Evolutionary conservation across 495 filamentous ascomycete genomes (phyloP), one percentile per base, ranked within the genome.

Genomic region (Penicillium bovifimosum): DNA sequence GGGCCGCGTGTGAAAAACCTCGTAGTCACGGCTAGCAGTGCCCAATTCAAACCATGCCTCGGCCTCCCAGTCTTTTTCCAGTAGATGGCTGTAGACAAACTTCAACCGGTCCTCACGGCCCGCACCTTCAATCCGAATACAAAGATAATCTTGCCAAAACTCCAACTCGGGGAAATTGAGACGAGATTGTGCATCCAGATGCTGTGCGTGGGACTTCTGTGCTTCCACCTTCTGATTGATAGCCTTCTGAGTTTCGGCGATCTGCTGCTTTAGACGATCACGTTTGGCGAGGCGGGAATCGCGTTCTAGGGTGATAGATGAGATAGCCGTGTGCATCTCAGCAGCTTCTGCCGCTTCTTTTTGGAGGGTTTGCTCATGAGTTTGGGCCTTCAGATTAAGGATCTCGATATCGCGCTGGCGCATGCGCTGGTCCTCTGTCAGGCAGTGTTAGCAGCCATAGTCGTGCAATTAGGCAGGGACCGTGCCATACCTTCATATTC

Each of bases 31-130:
- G 55, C 79, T 83, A 9, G 82, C 79, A 56, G 85, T 92, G 57
- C 85, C 84, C 48, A 98, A 71, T 76, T 96, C 91, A 67, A 98
- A 98, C 84, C 85, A 96, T 9, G 84, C 87, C 72, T 98, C 93
- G 50, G 83, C 80, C 58, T 87, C 87, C 88, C 90, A 93, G 59
- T 93, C 85, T 55, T 83, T 79, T 71, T 96, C 92, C 8, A 72
- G 50, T 27, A 96, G 69, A 67, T 95, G 87, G n/a, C 80, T 90
- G 64, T 86, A 98, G 5, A 91, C 80, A 73, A 98, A 95, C 68
- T 91, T 95, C 54, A 98, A 74, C 33, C 88, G 77, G 69, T 96
- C 91, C 47, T 86, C 84, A 44, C 79, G 76, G 0, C 92, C 92
- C 0, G 87, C 87, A 4, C 93, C 93, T 66, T 97, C 91, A 64